phyloP scores from a whole-genome alignment of 768 basidiomycete species.

The Trametes cubensis region DNA sequence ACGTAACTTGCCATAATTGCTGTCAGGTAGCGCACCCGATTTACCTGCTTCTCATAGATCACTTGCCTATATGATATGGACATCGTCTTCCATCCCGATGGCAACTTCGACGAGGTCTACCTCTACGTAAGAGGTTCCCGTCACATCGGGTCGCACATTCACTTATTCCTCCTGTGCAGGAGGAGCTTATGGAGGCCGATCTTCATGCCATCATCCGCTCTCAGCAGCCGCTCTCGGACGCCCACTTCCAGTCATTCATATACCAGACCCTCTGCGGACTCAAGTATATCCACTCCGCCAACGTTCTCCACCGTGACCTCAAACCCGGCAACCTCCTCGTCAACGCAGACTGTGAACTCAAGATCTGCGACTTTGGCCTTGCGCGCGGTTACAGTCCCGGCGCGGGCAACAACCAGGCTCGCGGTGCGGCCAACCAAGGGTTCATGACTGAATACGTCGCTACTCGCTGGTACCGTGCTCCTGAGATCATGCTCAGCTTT shows the following conservation, averaged over 20 bases:
- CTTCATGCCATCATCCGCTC: slow-evolving; percentile 95
- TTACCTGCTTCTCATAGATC: slow-evolving; percentile 54
- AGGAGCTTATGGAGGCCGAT: slow-evolving; percentile 99
- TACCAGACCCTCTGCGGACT: slow-evolving; percentile 98
- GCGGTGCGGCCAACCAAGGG: slow-evolving; percentile 78
- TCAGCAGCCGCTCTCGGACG: slow-evolving; percentile 85
- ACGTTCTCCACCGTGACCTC: slow-evolving; percentile 94
- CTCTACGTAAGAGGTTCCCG: slow-evolving; percentile 62
- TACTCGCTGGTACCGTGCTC: slow-evolving; percentile 98
- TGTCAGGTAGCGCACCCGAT: neutral
- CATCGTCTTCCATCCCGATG: slow-evolving; percentile 88
- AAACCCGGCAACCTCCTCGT: slow-evolving; percentile 95
- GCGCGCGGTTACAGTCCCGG: slow-evolving; percentile 92
- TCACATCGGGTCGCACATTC: neutral
- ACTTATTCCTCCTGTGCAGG: slow-evolving; percentile 48
- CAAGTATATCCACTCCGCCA: slow-evolving; percentile 97
- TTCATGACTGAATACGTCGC: slow-evolving; percentile 99
- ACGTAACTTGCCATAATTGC: slow-evolving; percentile 29
- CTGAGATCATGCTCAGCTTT: slow-evolving; percentile 98
- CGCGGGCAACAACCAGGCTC: slow-evolving; percentile 59
- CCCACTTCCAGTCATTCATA: slow-evolving; percentile 94
- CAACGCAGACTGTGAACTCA: slow-evolving; percentile 97
- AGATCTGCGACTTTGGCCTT: slow-evolving; percentile 98
- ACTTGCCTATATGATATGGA: slow-evolving; percentile 99
- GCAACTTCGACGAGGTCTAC: slow-evolving; percentile 96